A percentile compares a stretch with the other conserved stretches of the same genome.
These are phyloP conservation scores for Lantana camara DNA, from an alignment of 257 asterid genomes.

Conservation along the genomic window DNA sequence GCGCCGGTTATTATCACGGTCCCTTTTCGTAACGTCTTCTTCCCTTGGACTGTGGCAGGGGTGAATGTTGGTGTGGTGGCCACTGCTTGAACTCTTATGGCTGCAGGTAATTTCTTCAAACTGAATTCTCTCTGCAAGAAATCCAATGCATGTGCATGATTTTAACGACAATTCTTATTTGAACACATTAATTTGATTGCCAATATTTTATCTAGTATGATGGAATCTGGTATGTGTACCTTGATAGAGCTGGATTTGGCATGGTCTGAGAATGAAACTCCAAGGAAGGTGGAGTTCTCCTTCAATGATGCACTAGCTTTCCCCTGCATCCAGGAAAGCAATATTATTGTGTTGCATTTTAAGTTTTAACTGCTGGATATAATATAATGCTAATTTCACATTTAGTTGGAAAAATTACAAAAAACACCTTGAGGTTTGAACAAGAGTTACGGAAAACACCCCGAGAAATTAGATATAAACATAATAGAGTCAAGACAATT, in stretches of 20 bases:
- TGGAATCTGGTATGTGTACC: no score
- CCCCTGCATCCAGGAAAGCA: constrained; percentile 49
- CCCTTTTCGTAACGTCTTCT: constrained; percentile 82
- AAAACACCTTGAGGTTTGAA: no score
- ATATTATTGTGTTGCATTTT: not conserved
- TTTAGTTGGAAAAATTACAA: no score
- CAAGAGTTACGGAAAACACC: no score
- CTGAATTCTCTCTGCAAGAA: constrained; percentile 39
- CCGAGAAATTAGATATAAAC: no score
- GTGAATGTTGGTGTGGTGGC: constrained; percentile 58
- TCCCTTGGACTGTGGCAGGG: constrained; percentile 49
- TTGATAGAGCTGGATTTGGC: constrained; percentile 44
- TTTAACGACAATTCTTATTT: no score
- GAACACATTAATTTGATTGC: no score
- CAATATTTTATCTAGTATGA: no score
- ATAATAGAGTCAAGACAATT: no score
- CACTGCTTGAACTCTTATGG: constrained; percentile 54
- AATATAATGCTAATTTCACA: no score
- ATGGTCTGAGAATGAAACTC: constrained; percentile 64
- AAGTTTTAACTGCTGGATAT: no score
- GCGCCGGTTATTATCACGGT: constrained; percentile 78
- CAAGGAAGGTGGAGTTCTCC: constrained; percentile 70
- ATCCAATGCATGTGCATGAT: not conserved
- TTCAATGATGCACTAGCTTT: constrained; percentile 54
- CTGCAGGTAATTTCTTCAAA: constrained; percentile 26